Evolutionary conservation across 805 yeast species (phyloP).

Genomic region (Hanseniaspora vineae): DNA sequence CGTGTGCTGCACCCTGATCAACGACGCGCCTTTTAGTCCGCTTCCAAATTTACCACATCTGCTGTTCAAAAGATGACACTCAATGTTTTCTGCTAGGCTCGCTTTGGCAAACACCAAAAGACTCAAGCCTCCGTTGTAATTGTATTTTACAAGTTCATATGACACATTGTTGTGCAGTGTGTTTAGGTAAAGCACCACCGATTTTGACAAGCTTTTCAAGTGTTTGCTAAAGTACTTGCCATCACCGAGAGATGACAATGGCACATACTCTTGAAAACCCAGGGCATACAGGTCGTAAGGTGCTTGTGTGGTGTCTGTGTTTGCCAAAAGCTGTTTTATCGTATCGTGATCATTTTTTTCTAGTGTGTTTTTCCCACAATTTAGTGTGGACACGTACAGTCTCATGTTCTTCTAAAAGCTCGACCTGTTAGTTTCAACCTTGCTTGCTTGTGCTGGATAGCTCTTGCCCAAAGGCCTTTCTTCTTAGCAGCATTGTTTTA

Average conservation of each 20-base stretch:
- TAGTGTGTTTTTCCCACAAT: not conserved
- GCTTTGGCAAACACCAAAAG: slow-evolving; percentile 34
- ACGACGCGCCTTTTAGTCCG: slow-evolving; percentile 65
- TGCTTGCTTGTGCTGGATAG: not conserved
- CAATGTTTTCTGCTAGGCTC: slow-evolving; percentile 18
- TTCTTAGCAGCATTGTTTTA: no score
- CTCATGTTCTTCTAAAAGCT: not conserved
- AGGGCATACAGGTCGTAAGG: slow-evolving; percentile 34
- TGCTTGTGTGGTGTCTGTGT: not conserved
- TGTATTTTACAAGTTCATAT: slow-evolving; percentile 31
- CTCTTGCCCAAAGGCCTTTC: no score
- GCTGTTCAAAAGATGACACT: slow-evolving; percentile 20
- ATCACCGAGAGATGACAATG: slow-evolving; percentile 42
- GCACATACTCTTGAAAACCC: slow-evolving; percentile 55
- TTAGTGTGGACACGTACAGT: not conserved
- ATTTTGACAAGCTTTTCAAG: slow-evolving; percentile 26
- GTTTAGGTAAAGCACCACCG: slow-evolving; percentile 25
- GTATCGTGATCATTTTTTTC: not conserved
- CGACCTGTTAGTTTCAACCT: not conserved
- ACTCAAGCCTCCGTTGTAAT: slow-evolving; percentile 42
- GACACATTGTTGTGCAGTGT: slow-evolving; percentile 4
- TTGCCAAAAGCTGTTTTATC: not conserved
- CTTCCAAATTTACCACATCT: slow-evolving; percentile 50
- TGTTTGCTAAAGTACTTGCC: slow-evolving; percentile 24
- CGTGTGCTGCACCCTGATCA: slow-evolving; percentile 32